Conservation (phyloP, 768 basidiomycete species). For the Lactifluus subvellereus region DNA sequence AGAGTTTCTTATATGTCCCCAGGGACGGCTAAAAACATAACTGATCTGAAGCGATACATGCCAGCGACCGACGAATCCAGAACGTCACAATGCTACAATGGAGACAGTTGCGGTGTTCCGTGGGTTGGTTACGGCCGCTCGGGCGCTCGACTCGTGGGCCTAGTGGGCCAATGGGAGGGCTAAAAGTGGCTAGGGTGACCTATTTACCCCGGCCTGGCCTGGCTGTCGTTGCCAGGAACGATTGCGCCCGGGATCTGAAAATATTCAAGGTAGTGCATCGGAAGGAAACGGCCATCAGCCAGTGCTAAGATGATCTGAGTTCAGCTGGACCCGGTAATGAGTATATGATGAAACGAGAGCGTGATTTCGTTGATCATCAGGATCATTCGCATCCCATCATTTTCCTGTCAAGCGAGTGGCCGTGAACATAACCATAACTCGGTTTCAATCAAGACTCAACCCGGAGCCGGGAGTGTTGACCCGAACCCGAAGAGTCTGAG, state of each 20-base stretch:
- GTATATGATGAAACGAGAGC: background rate
- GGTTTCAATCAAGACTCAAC: background rate
- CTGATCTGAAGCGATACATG: background rate
- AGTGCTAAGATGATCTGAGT: background rate
- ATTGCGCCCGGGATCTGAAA: background rate
- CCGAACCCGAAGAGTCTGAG: background rate
- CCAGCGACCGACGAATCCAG: background rate
- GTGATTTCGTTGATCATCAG: background rate
- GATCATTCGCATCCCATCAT: background rate
- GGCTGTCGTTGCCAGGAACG: constrained; percentile 5
- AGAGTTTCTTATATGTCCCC: constrained; percentile 3
- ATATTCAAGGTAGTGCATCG: background rate
- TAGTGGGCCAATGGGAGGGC: background rate
- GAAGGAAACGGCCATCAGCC: background rate
- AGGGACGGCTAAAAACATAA: background rate
- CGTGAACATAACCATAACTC: no score
- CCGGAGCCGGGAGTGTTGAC: background rate
- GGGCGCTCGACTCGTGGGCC: background rate
- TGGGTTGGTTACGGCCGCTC: constrained; percentile 5
- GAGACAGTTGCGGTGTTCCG: background rate
- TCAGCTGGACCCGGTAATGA: background rate
- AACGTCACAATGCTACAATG: background rate
- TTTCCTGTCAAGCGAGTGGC: background rate
- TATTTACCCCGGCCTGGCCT: background rate
- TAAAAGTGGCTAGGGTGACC: background rate